Evolutionary conservation across 331 rosid species (phyloP).

Genomic region (Malus hybrid): DNA sequence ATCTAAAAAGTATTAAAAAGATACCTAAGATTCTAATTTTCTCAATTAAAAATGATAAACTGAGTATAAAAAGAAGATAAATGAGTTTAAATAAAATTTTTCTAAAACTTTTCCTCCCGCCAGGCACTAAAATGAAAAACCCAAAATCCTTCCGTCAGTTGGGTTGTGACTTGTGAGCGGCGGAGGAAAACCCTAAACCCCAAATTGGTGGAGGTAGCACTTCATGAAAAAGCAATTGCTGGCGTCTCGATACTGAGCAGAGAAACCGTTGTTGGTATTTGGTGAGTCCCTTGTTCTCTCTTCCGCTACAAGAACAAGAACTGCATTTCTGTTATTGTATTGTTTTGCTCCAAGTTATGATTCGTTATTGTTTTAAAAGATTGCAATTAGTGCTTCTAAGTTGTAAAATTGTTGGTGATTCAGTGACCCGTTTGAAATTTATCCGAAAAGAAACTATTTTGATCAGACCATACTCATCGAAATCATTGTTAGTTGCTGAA

Average conservation of each 20-base stretch:
- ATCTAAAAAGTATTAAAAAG: too few relatives aligned
- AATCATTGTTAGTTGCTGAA: not conserved
- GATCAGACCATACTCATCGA: not conserved
- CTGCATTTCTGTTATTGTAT: not conserved
- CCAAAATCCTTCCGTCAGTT: too few relatives aligned
- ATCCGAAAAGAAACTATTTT: not conserved
- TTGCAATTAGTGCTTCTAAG: not conserved
- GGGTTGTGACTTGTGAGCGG: not conserved
- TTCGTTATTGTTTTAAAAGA: not conserved
- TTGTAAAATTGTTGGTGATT: not conserved
- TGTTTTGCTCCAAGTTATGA: not conserved
- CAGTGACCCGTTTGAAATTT: not conserved
- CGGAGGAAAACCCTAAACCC: not conserved
- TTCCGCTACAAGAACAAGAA: not conserved
- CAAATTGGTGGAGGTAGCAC: not conserved
- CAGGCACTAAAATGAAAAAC: too few relatives aligned
- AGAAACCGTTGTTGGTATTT: not conserved
- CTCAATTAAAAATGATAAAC: too few relatives aligned
- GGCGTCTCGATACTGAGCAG: not conserved
- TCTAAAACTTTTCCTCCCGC: too few relatives aligned
- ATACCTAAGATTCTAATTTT: too few relatives aligned
- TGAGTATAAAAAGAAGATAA: too few relatives aligned
- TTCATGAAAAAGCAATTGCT: not conserved
- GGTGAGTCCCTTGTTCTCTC: not conserved
- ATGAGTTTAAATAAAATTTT: too few relatives aligned